phyloP scores from a whole-genome alignment of 2,329 filamentous ascomycete genomes.

The Microthyrium microscopicum region DNA sequence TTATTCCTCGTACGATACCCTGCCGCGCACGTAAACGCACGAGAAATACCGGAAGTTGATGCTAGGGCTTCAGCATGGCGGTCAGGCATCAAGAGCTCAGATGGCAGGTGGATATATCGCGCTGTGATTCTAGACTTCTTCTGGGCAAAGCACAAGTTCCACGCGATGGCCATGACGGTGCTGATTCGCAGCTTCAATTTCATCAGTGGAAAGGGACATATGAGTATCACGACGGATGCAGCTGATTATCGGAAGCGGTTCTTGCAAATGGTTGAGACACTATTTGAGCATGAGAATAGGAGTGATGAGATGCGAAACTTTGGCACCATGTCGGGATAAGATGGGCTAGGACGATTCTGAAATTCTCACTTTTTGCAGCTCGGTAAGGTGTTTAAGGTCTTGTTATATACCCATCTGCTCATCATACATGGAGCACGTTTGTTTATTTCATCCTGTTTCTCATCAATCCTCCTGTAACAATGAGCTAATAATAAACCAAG shows the following conservation, averaged over 20 bases:
- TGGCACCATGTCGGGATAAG: no score
- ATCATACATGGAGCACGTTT: no score
- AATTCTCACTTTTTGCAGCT: no score
- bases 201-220: constrained; percentile 47
- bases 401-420: no score
- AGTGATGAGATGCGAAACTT: no score
- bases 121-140: constrained; percentile 59
- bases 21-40: constrained; percentile 18
- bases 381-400: no score
- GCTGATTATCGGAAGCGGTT: constrained; percentile 48
- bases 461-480: no score
- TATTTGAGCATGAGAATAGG: constrained; percentile 21
- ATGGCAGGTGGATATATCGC: constrained; percentile 51
- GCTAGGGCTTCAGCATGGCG: constrained; percentile 33
- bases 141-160: constrained; percentile 57
- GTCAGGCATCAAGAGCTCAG: constrained; percentile 40
- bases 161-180: constrained; percentile 48
- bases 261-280: constrained; percentile 32
- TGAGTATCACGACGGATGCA: constrained; percentile 58
- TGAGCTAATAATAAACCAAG: no score
- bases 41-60: constrained; percentile 14
- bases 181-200: constrained; percentile 48
- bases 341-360: no score
- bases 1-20: constrained; percentile 51
- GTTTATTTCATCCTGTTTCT: no score